Evolutionary conservation across 352 stramenopile genomes (phyloP).

Genomic region (Thraustotheca clavata): DNA sequence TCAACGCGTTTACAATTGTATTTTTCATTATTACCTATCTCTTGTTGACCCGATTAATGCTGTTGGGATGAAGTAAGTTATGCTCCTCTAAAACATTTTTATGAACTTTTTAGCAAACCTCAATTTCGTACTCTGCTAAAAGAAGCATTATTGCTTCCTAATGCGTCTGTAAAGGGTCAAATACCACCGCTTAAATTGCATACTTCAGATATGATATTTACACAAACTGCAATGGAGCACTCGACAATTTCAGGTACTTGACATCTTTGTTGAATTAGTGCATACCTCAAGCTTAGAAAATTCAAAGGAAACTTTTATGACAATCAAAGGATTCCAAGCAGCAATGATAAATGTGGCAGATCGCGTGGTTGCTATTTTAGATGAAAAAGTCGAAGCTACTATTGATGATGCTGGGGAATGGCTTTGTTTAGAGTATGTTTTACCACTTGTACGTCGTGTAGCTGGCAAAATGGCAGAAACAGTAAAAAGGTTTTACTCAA

Average conservation of each 20-base stretch:
- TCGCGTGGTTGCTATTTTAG: constrained; percentile 35
- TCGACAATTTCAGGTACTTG: neutral
- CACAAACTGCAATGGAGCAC: constrained; percentile 24
- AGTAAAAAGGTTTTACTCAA: neutral
- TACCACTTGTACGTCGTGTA: constrained; percentile 39
- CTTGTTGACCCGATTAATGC: constrained; percentile 38
- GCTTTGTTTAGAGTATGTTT: constrained; percentile 48
- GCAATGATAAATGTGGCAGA: constrained; percentile 54
- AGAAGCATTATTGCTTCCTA: constrained; percentile 27
- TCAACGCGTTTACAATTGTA: constrained; percentile 53
- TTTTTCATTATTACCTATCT: constrained; percentile 60
- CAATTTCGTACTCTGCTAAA: constrained; percentile 51
- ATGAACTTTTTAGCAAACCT: constrained; percentile 35
- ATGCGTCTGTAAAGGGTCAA: neutral
- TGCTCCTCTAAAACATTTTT: neutral
- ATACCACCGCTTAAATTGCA: constrained; percentile 44
- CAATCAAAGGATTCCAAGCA: constrained; percentile 35
- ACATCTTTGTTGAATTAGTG: neutral
- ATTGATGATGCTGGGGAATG: constrained; percentile 60
- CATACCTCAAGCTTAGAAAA: neutral
- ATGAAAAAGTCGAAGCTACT: constrained; percentile 31
- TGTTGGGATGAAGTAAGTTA: constrained; percentile 27
- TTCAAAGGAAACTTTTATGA: constrained; percentile 21
- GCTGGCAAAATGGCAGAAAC: constrained; percentile 30
- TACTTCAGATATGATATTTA: constrained; percentile 53